Evolutionary conservation across 164 flowering plant genomes (phyloP).

Genomic region (Liquidambar formosana): DNA sequence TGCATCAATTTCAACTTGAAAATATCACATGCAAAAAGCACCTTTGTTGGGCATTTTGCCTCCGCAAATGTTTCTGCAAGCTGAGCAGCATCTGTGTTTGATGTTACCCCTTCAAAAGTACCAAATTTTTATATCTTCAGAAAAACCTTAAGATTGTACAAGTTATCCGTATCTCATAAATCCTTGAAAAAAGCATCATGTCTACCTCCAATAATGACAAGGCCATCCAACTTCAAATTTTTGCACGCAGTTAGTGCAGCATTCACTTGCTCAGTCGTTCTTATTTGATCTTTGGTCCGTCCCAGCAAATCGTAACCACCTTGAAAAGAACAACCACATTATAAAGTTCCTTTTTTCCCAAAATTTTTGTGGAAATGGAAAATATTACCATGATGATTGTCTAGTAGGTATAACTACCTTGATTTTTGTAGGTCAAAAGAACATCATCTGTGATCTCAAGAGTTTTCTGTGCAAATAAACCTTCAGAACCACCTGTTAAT

Average conservation of each 20-base stretch:
- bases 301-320: conserved; percentile 99
- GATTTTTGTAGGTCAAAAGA: conserved; percentile 85
- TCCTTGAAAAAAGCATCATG: not conserved
- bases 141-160: not conserved
- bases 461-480: conserved; percentile 90
- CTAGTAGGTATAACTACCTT: conserved; percentile 51
- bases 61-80: conserved; percentile 98
- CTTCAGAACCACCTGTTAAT: conserved; percentile 90
- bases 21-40: conserved; percentile 10
- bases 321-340: conserved; percentile 25
- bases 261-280: conserved; percentile 97
- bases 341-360: conserved; percentile 1
- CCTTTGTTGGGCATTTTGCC: conserved; percentile 91
- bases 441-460: conserved; percentile 84
- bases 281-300: conserved; percentile 92
- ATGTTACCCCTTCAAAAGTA: conserved; percentile 77
- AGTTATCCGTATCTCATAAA: not conserved
- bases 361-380: not conserved
- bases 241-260: conserved; percentile 84
- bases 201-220: conserved; percentile 94
- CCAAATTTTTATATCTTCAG: not conserved
- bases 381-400: not conserved
- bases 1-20: not conserved
- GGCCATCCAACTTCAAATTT: conserved; percentile 84
- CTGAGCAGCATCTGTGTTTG: conserved; percentile 98